A percentile compares a stretch with the other conserved stretches of the same genome.
These are phyloP conservation scores for Pseudopithomyces chartarum DNA, from an alignment of 2,329 filamentous ascomycete species.

Conservation along the genomic window DNA sequence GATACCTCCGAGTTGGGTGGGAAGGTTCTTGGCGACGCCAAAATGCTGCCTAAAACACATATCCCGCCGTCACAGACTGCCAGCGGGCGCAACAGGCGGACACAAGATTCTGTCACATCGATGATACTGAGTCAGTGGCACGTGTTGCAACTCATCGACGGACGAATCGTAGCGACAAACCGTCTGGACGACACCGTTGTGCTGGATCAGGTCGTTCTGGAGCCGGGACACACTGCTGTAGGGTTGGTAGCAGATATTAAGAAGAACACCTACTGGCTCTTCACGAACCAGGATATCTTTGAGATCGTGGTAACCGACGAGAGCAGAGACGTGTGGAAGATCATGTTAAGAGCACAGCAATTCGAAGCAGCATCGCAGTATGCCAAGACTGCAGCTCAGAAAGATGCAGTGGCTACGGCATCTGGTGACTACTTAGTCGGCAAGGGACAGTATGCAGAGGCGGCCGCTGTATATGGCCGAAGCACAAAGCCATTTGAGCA, in stretches of 20 bases:
- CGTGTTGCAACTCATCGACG: slow-evolving; percentile 80
- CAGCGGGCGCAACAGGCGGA: slow-evolving; percentile 66
- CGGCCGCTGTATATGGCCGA: slow-evolving; percentile 87
- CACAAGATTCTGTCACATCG: slow-evolving; percentile 75
- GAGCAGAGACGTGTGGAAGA: slow-evolving; percentile 90
- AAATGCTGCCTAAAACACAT: slow-evolving; percentile 74
- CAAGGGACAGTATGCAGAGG: slow-evolving; percentile 82
- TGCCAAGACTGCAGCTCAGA: slow-evolving; percentile 78
- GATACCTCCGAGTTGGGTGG: slow-evolving; percentile 69
- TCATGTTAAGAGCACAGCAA: slow-evolving; percentile 83
- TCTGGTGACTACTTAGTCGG: slow-evolving; percentile 87
- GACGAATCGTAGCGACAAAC: slow-evolving; percentile 82
- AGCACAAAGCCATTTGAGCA: slow-evolving; percentile 98
- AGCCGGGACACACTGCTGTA: slow-evolving; percentile 77
- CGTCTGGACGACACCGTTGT: slow-evolving; percentile 83
- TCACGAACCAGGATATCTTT: slow-evolving; percentile 88
- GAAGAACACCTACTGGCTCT: slow-evolving; percentile 97
- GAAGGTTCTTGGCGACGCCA: slow-evolving; percentile 78
- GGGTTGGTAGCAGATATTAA: slow-evolving; percentile 87
- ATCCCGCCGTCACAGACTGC: slow-evolving; percentile 71
- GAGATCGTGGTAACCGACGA: slow-evolving; percentile 92
- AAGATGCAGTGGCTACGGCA: slow-evolving; percentile 87
- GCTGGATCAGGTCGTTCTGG: slow-evolving; percentile 85
- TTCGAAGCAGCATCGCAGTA: slow-evolving; percentile 89
- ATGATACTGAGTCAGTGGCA: slow-evolving; percentile 94